Percentiles rank a stretch among this genome's conserved stretches.
These are phyloP conservation scores for Fusarium sp. DNA, from an alignment of 2,329 filamentous ascomycete genomes.

Conservation along the genomic window DNA sequence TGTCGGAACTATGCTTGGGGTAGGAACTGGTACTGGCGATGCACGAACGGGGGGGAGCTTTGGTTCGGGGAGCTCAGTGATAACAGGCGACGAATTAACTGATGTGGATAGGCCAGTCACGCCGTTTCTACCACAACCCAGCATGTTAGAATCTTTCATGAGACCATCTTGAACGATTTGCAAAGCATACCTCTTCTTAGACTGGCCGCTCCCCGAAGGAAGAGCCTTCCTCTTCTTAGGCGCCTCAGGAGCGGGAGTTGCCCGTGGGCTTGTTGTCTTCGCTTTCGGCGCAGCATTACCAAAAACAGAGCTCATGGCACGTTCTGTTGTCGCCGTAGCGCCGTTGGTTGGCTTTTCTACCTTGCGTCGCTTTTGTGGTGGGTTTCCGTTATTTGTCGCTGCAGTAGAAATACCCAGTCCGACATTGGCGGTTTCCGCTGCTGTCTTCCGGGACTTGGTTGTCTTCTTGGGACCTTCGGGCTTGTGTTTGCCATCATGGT, in stretches of 20 bases:
- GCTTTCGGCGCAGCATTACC: conserved; percentile 65
- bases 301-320: conserved; percentile 73
- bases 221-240: conserved; percentile 80
- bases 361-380: conserved; percentile 81
- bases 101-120: conserved; percentile 73
- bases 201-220: conserved; percentile 73
- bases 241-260: conserved; percentile 74
- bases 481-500: conserved; percentile 66
- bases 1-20: conserved; percentile 73
- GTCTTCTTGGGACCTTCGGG: conserved; percentile 70
- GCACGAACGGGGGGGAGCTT: conserved; percentile 60
- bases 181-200: conserved; percentile 81
- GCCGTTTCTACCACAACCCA: conserved; percentile 51
- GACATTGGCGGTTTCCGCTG: conserved; percentile 62
- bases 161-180: background rate
- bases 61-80: conserved; percentile 75
- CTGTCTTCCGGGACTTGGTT: conserved; percentile 74
- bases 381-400: conserved; percentile 64
- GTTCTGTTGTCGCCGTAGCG: conserved; percentile 69
- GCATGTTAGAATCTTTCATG: conserved; percentile 29
- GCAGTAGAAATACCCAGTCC: conserved; percentile 76
- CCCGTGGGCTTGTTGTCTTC: conserved; percentile 74
- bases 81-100: conserved; percentile 80
- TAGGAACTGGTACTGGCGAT: conserved; percentile 71
- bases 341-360: conserved; percentile 75